Base-by-base conservation (phyloP, 176 grass and related monocot genomes). In the Saccharum officinarum region DNA sequence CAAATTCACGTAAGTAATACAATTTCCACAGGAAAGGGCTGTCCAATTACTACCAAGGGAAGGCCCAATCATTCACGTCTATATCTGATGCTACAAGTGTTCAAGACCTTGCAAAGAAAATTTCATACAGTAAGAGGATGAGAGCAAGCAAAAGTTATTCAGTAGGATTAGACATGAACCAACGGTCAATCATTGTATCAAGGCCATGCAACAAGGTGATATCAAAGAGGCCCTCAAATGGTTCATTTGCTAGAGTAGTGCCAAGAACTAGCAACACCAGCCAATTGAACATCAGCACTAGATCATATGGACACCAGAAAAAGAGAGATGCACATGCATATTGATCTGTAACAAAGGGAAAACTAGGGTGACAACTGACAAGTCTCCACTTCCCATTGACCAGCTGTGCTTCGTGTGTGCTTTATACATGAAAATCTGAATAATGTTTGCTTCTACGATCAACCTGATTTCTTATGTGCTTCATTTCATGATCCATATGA, bases 131-230 rank as follows among this genome's bases (percentile, higher is more conserved):
- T 70, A 92, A 75, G 75, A 95, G 88, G 88, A 92, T 93, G 76
- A 98, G 95, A 88, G 71, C 88, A 65, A 86, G 91, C 47, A 92
- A 84, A 69, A 93, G 91, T 64, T 90, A 89, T 84, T 66, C 89
- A 71, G 80, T 77, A 68, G 89, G 91, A 66, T 74, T 87, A 67
- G 70, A 87, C 89, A 79, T 75, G 68, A 95, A 57, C 22, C 84
- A 88, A 52, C 77, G n/a, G 84, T 40, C 85, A 75, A 78, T 63
- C 73, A 77, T 77, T 22, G 45, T 82, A 50, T 61, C 83, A 13
- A 85, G 80, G 46, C 83, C 80, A 64, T 45, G 79, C 42, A 87
- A 76, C 40, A 94, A 87, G 81, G 76, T 86, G 73, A 92, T 94
- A 75, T 80, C 69, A 9, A 98, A 94, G 87, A 95, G 81, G 46